phyloP scores from a whole-genome alignment of 768 basidiomycete species.

The Lactifluus pinguis region DNA sequence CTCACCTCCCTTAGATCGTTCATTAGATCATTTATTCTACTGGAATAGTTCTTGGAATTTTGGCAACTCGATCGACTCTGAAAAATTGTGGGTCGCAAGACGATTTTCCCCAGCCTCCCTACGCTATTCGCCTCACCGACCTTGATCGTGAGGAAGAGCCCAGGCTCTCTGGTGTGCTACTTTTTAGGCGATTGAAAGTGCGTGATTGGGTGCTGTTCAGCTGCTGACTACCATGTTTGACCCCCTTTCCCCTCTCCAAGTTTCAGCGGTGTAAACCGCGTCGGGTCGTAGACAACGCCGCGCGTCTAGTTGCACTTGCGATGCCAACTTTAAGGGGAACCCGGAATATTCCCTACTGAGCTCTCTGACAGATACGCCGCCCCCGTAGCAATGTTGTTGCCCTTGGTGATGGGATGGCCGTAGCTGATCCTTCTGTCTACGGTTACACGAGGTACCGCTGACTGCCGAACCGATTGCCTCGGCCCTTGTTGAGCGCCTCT shows the following conservation, averaged over 20 bases:
- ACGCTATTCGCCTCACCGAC: background rate
- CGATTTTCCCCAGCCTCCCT: background rate
- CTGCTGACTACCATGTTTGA: background rate
- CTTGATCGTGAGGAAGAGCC: background rate
- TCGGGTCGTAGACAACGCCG: background rate
- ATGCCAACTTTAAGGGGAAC: background rate
- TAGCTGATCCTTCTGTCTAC: background rate
- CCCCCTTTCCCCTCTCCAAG: background rate
- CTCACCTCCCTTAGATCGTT: constrained; percentile 10
- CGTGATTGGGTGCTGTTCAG: background rate
- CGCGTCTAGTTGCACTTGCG: background rate
- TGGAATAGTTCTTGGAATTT: background rate
- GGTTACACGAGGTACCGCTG: constrained; percentile 4
- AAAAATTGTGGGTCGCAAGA: background rate
- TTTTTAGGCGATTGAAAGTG: background rate
- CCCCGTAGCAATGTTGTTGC: constrained; percentile 4
- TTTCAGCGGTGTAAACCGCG: background rate
- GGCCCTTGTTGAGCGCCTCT: background rate
- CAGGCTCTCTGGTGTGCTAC: background rate
- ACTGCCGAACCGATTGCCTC: constrained; percentile 5
- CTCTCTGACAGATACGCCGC: constrained; percentile 5
- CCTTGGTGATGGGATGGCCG: constrained; percentile 7
- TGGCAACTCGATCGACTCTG: background rate
- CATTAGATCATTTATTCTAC: background rate
- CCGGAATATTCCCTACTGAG: background rate